A percentile compares a stretch with the other conserved stretches of the same genome.
Evolutionary conservation across 2,329 filamentous ascomycete genomes (phyloP).

Genomic region (Tolypocladium ovalisporum): DNA sequence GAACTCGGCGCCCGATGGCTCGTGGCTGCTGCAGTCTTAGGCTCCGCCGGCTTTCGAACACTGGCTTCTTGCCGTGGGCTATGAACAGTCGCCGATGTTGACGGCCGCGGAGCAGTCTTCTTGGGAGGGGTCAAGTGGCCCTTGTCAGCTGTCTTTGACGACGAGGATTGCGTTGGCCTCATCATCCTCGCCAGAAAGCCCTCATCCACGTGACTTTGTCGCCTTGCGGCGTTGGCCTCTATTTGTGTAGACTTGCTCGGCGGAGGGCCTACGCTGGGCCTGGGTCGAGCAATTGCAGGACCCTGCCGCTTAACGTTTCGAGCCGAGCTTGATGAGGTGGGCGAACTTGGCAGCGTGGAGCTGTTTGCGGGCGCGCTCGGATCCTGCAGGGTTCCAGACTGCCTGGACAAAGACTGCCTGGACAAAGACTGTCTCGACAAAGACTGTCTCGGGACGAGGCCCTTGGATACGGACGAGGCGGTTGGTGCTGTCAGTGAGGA

Average conservation of each 20-base stretch:
- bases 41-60: neutral
- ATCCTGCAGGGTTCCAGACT: slow-evolving; percentile 23
- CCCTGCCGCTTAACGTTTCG: slow-evolving; percentile 32
- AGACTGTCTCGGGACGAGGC: slow-evolving; percentile 12
- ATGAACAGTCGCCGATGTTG: slow-evolving; percentile 10
- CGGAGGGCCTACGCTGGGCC: slow-evolving; percentile 46
- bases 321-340: slow-evolving; percentile 1
- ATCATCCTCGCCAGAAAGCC: slow-evolving; percentile 74
- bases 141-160: slow-evolving; percentile 59
- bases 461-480: slow-evolving; percentile 56
- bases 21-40: neutral
- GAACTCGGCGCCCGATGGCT: neutral
- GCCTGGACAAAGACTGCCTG: slow-evolving; percentile 13
- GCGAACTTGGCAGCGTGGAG: slow-evolving; percentile 13
- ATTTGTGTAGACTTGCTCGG: slow-evolving; percentile 35
- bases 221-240: slow-evolving; percentile 26
- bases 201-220: slow-evolving; percentile 50
- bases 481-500: slow-evolving; percentile 60
- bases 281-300: slow-evolving; percentile 31
- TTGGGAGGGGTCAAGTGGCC: slow-evolving; percentile 36
- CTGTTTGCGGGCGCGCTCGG: slow-evolving; percentile 24
- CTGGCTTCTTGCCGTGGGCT: slow-evolving; percentile 5
- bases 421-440: slow-evolving; percentile 13
- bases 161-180: slow-evolving; percentile 60
- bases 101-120: slow-evolving; percentile 18